A percentile compares a stretch with the other conserved stretches of the same genome.
Conservation (phyloP, 805 yeast genomes). For the Metschnikowia colocasiae region DNA sequence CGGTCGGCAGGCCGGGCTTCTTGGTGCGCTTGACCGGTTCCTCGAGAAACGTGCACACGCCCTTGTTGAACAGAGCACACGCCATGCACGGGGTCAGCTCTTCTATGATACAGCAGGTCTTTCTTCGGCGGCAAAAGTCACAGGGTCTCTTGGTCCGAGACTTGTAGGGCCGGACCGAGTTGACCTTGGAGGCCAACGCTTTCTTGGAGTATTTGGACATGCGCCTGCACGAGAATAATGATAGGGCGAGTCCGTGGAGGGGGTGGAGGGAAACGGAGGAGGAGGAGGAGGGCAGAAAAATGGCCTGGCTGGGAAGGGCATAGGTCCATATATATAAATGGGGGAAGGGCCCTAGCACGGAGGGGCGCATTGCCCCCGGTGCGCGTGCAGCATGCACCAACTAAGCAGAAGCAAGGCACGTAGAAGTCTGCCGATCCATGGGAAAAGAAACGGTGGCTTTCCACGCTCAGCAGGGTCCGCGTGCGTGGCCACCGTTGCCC, state of each 20-base stretch:
- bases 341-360: not conserved
- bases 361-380: not conserved
- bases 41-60: conserved; percentile 28
- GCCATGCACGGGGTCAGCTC: conserved; percentile 29
- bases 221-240: not conserved
- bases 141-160: conserved; percentile 34
- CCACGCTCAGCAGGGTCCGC: not conserved
- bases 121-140: conserved; percentile 33
- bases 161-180: conserved; percentile 29
- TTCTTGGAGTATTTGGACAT: conserved; percentile 16
- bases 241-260: no score
- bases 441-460: not conserved
- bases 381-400: conserved; percentile 3
- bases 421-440: not conserved
- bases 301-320: not conserved
- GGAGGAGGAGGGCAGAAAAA: not conserved
- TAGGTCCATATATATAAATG: not conserved
- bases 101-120: conserved; percentile 34
- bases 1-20: conserved; percentile 3
- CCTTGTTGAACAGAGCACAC: conserved; percentile 28
- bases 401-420: conserved; percentile 4
- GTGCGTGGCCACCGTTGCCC: not conserved
- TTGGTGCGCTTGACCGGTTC: conserved; percentile 62
- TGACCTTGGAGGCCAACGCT: conserved; percentile 17
- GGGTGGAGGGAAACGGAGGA: not conserved